phyloP scores from a whole-genome alignment of 2,329 filamentous ascomycete species.

The Cryphonectria radicalis region DNA sequence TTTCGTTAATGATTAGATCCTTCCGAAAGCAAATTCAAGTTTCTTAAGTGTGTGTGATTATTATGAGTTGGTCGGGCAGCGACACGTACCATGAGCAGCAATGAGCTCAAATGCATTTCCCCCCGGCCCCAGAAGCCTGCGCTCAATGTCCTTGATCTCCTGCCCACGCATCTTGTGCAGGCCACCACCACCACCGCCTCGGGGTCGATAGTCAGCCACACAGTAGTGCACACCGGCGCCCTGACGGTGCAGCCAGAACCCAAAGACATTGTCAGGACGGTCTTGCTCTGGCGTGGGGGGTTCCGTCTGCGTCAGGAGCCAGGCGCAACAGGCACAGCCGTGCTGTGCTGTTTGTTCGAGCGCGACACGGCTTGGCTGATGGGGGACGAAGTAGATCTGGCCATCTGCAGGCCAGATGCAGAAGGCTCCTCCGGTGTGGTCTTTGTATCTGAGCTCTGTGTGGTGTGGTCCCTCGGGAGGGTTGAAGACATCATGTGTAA shows the following conservation, averaged over 20 bases:
- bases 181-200: not conserved
- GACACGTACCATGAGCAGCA: constrained; percentile 1
- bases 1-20: not conserved
- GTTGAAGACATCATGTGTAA: not conserved
- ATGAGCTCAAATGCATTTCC: constrained; percentile 2
- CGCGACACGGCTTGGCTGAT: not conserved
- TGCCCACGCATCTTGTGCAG: not conserved
- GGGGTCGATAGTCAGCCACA: constrained; percentile 1
- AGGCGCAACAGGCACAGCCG: not conserved
- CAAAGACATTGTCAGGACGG: not conserved
- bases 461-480: not conserved
- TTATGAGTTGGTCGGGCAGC: not conserved
- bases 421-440: constrained; percentile 1
- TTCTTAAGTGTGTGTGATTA: not conserved
- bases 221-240: not conserved
- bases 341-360: not conserved
- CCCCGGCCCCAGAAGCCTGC: not conserved
- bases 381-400: not conserved
- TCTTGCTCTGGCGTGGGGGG: not conserved
- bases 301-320: not conserved
- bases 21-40: no score
- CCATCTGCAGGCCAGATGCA: constrained; percentile 2
- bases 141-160: not conserved
- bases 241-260: constrained; percentile 1
- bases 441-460: not conserved